These are phyloP conservation scores for Fusarium sp. DNA, from an alignment of 2,329 filamentous ascomycete species.

Conservation along the genomic window DNA sequence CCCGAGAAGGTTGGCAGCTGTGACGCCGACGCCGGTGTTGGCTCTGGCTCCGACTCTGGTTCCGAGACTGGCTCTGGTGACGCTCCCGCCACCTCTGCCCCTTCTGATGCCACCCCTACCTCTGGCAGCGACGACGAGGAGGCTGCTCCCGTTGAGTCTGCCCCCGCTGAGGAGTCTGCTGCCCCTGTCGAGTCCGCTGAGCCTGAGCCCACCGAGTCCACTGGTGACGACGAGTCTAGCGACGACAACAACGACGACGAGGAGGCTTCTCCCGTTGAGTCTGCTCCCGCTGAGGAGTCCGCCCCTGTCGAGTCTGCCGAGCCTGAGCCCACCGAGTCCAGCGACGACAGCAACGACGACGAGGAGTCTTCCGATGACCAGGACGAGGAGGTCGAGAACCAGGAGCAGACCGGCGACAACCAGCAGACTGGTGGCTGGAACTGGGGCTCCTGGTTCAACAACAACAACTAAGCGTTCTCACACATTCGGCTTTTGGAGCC, in stretches of 20 bases:
- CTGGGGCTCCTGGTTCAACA: neutral
- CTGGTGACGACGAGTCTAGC: conserved; percentile 5
- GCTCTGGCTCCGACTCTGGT: conserved; percentile 7
- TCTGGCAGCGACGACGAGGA: neutral
- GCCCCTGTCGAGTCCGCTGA: conserved; percentile 1
- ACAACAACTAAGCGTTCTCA: neutral
- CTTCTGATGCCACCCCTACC: neutral
- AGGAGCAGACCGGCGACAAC: neutral
- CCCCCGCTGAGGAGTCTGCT: neutral
- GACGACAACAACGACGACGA: neutral
- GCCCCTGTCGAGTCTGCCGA: conserved; percentile 2
- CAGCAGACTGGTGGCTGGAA: neutral
- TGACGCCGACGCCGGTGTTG: conserved; percentile 10
- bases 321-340: neutral
- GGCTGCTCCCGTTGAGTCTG: neutral
- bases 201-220: neutral
- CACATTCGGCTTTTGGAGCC: neutral
- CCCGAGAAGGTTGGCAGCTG: conserved; percentile 41
- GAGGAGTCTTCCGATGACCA: neutral
- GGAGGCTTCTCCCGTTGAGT: neutral
- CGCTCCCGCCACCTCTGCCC: conserved; percentile 16
- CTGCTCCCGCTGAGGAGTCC: neutral
- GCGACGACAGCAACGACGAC: neutral
- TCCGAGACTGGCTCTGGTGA: conserved; percentile 12
- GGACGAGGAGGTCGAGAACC: conserved; percentile 6